Conservation (phyloP, 2,329 filamentous ascomycete genomes). For the Arthrobotrys musiformis region DNA sequence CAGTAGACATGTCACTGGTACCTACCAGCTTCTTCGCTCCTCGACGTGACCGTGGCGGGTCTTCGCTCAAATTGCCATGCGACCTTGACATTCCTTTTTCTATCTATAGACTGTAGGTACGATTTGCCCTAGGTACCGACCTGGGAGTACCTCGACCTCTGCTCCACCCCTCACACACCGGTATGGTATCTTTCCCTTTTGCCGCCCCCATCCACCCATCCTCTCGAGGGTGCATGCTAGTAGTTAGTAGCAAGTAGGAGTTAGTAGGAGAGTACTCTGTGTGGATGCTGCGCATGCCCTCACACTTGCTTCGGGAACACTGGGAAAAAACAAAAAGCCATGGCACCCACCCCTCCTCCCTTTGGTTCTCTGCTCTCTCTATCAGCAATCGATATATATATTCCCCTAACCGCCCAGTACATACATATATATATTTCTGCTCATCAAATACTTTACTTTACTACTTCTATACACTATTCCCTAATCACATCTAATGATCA, state of each 20-base stretch:
- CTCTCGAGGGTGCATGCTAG: conserved; percentile 29
- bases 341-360: conserved; percentile 54
- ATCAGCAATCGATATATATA: conserved; percentile 55
- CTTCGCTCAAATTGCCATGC: conserved; percentile 51
- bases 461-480: conserved; percentile 31
- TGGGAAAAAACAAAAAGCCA: conserved; percentile 51
- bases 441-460: neutral
- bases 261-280: no score
- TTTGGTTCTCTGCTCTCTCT: conserved; percentile 35
- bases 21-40: conserved; percentile 27
- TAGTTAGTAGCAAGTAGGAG: no score
- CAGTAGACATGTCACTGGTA: conserved; percentile 46
- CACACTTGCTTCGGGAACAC: conserved; percentile 36
- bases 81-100: conserved; percentile 55
- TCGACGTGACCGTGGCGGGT: conserved; percentile 31
- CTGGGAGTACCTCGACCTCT: conserved; percentile 2
- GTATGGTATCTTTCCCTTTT: conserved; percentile 53
- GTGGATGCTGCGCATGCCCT: conserved; percentile 53
- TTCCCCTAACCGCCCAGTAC: conserved; percentile 9
- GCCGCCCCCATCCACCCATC: conserved; percentile 39
- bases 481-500: conserved; percentile 36
- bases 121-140: conserved; percentile 51
- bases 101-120: conserved; percentile 52
- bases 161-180: conserved; percentile 46
- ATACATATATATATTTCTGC: neutral